Percentiles rank a stretch among this genome's conserved stretches.
These are phyloP conservation scores for Ballota nigra DNA, from an alignment of 257 asterid species.

Conservation along the genomic window DNA sequence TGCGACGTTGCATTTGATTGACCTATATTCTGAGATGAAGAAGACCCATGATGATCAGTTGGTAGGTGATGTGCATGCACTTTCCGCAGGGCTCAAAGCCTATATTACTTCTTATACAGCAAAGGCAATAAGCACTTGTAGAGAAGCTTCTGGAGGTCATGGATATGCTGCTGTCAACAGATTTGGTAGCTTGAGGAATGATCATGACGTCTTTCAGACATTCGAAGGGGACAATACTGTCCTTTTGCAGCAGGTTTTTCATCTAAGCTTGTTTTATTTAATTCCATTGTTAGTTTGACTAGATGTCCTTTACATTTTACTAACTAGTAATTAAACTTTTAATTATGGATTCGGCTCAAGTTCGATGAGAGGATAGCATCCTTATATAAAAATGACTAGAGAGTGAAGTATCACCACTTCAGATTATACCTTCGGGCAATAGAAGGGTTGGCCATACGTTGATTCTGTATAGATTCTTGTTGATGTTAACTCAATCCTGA, in stretches of 20 bases:
- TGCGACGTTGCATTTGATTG: slow-evolving; percentile 69
- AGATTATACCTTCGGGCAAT: background rate
- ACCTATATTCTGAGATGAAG: slow-evolving; percentile 80
- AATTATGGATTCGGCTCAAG: background rate
- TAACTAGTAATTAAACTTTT: background rate
- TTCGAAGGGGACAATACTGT: slow-evolving; percentile 99
- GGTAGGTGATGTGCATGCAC: slow-evolving; percentile 84
- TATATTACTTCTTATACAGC: slow-evolving; percentile 86
- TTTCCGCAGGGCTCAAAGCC: slow-evolving; percentile 96
- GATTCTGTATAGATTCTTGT: background rate
- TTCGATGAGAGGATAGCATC: background rate
- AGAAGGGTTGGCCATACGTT: background rate
- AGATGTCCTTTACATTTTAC: background rate
- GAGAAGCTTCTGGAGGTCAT: slow-evolving; percentile 99
- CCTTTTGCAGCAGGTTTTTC: slow-evolving; percentile 85
- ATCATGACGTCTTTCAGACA: slow-evolving; percentile 96
- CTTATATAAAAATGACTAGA: background rate
- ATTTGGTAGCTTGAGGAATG: slow-evolving; percentile 94
- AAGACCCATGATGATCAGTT: slow-evolving; percentile 70
- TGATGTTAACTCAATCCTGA: background rate
- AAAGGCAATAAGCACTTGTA: slow-evolving; percentile 77
- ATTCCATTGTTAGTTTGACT: slow-evolving; percentile 1
- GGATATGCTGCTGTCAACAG: slow-evolving; percentile 98
- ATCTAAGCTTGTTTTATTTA: slow-evolving; percentile 11
- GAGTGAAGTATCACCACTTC: background rate